Conservation (phyloP, 2,329 filamentous ascomycete genomes). For the Monosporascus sp. region DNA sequence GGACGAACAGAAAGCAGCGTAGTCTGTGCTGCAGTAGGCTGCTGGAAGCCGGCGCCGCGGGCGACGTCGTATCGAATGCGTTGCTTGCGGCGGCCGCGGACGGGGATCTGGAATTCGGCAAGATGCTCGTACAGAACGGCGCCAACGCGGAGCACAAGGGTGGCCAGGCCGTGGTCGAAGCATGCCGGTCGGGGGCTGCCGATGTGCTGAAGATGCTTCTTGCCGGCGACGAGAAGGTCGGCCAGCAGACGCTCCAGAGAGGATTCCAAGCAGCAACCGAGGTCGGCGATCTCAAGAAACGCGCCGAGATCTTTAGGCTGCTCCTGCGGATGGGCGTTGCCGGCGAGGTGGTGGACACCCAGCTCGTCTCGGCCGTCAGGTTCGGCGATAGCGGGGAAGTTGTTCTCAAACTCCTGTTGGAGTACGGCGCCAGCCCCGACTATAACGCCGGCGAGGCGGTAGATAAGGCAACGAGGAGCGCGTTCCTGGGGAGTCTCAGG, state of each 20-base stretch:
- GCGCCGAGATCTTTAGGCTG: conserved; percentile 45
- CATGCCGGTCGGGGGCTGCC: conserved; percentile 45
- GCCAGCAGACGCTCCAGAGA: conserved; percentile 39
- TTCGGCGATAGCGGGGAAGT: conserved; percentile 45
- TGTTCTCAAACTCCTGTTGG: conserved; percentile 46
- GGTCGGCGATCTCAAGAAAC: conserved; percentile 43
- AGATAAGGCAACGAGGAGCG: conserved; percentile 48
- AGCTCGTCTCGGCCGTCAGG: conserved; percentile 48
- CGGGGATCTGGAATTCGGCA: conserved; percentile 47
- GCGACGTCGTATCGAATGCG: conserved; percentile 42
- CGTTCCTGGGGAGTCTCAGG: conserved; percentile 44
- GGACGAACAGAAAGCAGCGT: conserved; percentile 35
- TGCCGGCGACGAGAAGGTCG: conserved; percentile 32
- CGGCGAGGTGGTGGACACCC: conserved; percentile 47
- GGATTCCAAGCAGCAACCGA: conserved; percentile 54
- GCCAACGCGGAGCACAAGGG: conserved; percentile 46
- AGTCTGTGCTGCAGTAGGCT: conserved; percentile 41
- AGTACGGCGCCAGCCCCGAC: conserved; percentile 50
- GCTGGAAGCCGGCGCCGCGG: conserved; percentile 40
- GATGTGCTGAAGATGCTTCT: conserved; percentile 49
- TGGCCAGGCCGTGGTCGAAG: conserved; percentile 50
- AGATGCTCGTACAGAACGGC: conserved; percentile 46
- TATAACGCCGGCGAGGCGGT: conserved; percentile 51
- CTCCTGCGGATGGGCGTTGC: conserved; percentile 45
- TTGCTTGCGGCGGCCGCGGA: conserved; percentile 48